Evolutionary conservation across 1,284 basidiomycete species (phyloP).

Genomic region (Ceratobasidium sp.): DNA sequence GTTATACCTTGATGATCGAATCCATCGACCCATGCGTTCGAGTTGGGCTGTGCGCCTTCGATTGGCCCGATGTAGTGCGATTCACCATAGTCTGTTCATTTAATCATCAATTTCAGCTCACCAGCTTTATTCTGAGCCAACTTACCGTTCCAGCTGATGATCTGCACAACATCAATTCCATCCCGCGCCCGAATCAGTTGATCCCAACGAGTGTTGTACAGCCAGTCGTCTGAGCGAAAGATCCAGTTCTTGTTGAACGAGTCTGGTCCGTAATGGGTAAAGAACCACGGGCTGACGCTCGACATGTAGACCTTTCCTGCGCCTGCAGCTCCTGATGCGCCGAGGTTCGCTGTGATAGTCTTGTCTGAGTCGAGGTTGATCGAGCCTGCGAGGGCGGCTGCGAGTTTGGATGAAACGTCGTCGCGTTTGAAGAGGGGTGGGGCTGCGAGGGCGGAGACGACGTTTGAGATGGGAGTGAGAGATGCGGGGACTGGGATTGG

Average conservation of each 20-base stretch:
- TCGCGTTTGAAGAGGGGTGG: conserved; percentile 7
- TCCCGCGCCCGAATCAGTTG: conserved; percentile 72
- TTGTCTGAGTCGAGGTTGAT: conserved; percentile 42
- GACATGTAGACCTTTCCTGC: conserved; percentile 59
- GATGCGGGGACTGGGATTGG: conserved; percentile 39
- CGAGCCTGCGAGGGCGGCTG: conserved; percentile 37
- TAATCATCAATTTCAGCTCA: background rate
- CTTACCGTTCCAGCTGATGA: conserved; percentile 70
- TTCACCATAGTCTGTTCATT: conserved; percentile 66
- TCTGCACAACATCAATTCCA: conserved; percentile 67
- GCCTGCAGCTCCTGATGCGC: conserved; percentile 3
- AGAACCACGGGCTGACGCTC: conserved; percentile 79
- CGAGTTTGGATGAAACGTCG: conserved; percentile 14
- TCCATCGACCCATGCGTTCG: conserved; percentile 74
- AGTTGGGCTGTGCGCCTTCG: conserved; percentile 73
- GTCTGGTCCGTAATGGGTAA: conserved; percentile 72
- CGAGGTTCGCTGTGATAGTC: conserved; percentile 29
- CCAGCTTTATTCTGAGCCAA: background rate
- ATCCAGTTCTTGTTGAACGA: conserved; percentile 87
- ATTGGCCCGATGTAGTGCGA: conserved; percentile 75
- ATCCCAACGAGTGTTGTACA: conserved; percentile 83
- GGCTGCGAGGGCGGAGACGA: conserved; percentile 15
- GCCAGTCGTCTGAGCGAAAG: conserved; percentile 75
- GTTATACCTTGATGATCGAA: conserved; percentile 69
- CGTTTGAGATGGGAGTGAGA: conserved; percentile 35